These are phyloP conservation scores for Trypanosoma theileri DNA, from an alignment of 208 protist genomes.

Conservation along the genomic window DNA sequence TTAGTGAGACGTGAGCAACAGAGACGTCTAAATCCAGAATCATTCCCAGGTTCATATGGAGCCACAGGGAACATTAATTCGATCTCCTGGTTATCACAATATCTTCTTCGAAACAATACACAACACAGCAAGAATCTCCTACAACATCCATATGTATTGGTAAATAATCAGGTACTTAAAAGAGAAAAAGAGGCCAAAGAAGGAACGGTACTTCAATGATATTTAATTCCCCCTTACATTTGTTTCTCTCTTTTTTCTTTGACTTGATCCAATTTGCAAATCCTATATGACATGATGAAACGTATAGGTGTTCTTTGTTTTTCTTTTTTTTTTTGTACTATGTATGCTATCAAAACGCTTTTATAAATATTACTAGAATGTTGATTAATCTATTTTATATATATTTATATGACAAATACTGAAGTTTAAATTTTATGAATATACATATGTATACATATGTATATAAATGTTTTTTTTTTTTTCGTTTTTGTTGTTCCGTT, in stretches of 20 bases:
- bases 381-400: too few species aligned
- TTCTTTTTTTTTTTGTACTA: too few species aligned
- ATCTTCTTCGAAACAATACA: constrained; percentile 74
- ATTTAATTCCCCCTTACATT: constrained; percentile 4
- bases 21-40: neutral
- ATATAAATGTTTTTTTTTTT: neutral
- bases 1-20: constrained; percentile 43
- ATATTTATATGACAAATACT: too few species aligned
- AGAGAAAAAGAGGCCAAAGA: constrained; percentile 30
- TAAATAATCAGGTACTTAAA: constrained; percentile 51
- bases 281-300: too few species aligned
- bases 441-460: constrained; percentile 7
- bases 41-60: constrained; percentile 13
- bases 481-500: constrained; percentile 15
- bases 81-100: constrained; percentile 76
- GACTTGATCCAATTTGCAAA: too few species aligned
- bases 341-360: too few species aligned
- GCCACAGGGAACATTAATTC: constrained; percentile 42
- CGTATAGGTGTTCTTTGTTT: too few species aligned
- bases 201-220: neutral
- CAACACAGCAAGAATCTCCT: constrained; percentile 36
- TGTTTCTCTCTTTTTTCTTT: neutral
- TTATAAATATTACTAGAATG: too few species aligned
- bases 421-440: neutral
- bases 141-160: constrained; percentile 54